Base-by-base conservation (phyloP, 768 basidiomycete species). In the Suillus plorans region DNA sequence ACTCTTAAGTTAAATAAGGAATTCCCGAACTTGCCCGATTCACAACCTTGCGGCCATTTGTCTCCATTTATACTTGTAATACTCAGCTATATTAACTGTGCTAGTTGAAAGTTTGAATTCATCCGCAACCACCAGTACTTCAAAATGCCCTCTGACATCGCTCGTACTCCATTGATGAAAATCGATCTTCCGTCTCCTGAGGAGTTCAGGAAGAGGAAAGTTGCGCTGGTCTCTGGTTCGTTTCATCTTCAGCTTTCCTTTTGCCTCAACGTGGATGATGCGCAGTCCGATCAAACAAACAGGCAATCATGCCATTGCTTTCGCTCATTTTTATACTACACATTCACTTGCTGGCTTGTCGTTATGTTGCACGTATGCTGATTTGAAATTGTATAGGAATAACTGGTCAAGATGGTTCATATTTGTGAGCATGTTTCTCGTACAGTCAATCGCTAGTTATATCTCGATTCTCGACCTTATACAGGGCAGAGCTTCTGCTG, bases 371-470 rank as follows among this genome's bases (percentile, higher is more conserved):
- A n/a, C 10, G 47, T 37, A 55, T 28, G 34, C 22, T 37, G 34
- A 55, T 45, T 52, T 39, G 20, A 31, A 66, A 34, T 61, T 63
- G 42, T 52, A 63, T 36, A 96, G 95, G 95, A 75, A 92, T 97
- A 77, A 96, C 95, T 66, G 95, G 95, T 44, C 95, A 97, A 77
- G 95, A 98, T 76, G 95, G 95, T 34, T 97, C 95, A 3, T 98
- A 98, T 77, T 81, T 98, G 88, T 94, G 78, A 76, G 92, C 52
- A 45, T 22, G 42, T 42, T 57, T 20, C 62, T 39, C 8, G 12
- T 18, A 52, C 0, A 14, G 41, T 2, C 10, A 22, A 61, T 69
- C 31, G 37, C 37, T 63, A 28, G 64, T 63, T 36, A 45, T 44
- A 14, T 39, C 45, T 44, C 69, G 57, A 68, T 47, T 39, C 47